Evolutionary conservation across 495 filamentous ascomycete genomes (phyloP), one percentile per base, ranked within the genome.

Genomic region (Tuber microsphaerosporum): DNA sequence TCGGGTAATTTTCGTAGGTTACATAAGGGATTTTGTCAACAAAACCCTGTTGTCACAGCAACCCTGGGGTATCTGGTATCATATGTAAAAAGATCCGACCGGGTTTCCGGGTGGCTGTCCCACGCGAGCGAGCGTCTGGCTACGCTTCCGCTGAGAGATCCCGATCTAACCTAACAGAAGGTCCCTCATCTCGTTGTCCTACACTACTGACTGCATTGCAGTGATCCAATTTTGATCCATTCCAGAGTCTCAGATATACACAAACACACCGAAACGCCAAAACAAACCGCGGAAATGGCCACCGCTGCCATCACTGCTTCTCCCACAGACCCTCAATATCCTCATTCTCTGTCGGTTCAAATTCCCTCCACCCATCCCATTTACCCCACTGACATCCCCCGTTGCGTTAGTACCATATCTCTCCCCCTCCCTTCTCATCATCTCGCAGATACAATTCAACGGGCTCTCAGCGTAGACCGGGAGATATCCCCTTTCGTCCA

Each of bases 401-500:
- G 44, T 17, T 71, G 42, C 34, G 44, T 48, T 80, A 97, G 94
- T 75, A 90, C 87, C 39, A 89, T 98, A 77, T 87, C 89, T 75
- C 86, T 97, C 71, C 95, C 96, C 46, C 90, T 99, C 79, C 95
- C 94, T 37, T 92, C 90, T 70, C 85, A 90, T 45, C 91, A 90
- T 75, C 90, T 98, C 48, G 94, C 94, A 14, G 88, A 87, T 39
- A 89, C 91, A 48, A 93, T 95, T 48, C 87, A 92, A 12, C 89
- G 88, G 80, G 88, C 93, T 43, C 86, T 99, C 65, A 86, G 89
- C 73, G 95, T 99, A 71, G 95, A 99, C 84, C 86, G 90, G 77
- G 95, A 99, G 81, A 87, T 98, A 41, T 97, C 95, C 17, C 87
- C 90, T 6, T 88, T 92, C 37, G 95, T 98, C 43, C 87, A 87